Base-by-base conservation (phyloP, 495 filamentous ascomycete species). In the Sphaerosporella brunnea region DNA sequence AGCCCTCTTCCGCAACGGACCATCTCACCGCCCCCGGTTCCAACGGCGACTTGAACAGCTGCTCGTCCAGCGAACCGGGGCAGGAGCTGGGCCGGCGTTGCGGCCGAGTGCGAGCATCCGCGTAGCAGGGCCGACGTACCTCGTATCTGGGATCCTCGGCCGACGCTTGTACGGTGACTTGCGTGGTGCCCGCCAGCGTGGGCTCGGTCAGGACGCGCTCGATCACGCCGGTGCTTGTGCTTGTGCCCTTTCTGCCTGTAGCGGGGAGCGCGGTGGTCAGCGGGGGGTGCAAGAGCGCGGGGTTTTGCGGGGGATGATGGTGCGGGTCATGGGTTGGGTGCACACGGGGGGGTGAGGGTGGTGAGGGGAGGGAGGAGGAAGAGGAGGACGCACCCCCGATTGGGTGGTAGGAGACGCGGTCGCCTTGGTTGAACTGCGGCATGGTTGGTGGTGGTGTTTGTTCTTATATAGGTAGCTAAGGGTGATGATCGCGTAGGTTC, bases 401-500 rank as follows among this genome's bases (percentile, higher is more conserved):
- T 5, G 57, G 57, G 7, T 59, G 53, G 25, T 60, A 60, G 23
- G 56, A 45, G 23, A 60, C 57, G n/a, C 37, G 56, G 44, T 60
- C 52, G 23, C 57, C 57, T 48, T 50, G 42, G 19, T 49, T 20
- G 21, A 46, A 60, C 7, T 60, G 16, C 10, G 41, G 41, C 41
- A 44, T 44, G 37, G 11, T 40, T 16, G n/a, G n/a, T n/a, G n/a
- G n/a, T n/a, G n/a, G n/a, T n/a, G n/a, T n/a, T n/a, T n/a, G n/a
- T n/a, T n/a, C n/a, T n/a, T n/a, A n/a, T n/a, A n/a, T n/a, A n/a
- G n/a, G n/a, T n/a, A n/a, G n/a, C n/a, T n/a, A n/a, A n/a, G n/a
- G n/a, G n/a, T n/a, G n/a, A n/a, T n/a, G n/a, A n/a, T n/a, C n/a
- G n/a, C n/a, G n/a, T n/a, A n/a, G n/a, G n/a, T n/a, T n/a, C n/a